Base-by-base conservation (phyloP, 2,329 filamentous ascomycete genomes). In the Diaporthe humulicola region DNA sequence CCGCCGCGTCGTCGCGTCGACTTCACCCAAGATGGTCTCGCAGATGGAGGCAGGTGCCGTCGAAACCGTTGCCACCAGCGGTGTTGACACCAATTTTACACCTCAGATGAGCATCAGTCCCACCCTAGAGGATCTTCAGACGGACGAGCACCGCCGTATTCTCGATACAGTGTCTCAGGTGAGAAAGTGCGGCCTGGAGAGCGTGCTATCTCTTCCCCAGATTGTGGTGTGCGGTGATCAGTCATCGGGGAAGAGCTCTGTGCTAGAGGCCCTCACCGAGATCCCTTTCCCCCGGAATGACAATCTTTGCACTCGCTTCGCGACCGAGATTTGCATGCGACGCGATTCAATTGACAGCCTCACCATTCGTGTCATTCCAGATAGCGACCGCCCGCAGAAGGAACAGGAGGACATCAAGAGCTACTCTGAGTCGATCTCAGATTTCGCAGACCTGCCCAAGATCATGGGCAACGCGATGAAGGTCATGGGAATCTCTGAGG, bases 231-330 rank as follows among this genome's bases (percentile, higher is more conserved):
- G 72, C 42, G 74, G 74, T 1, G 74, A 75, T 14, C 73, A 75
- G 70, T 75, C 73, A 0, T 14, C 70, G 2, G 73, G 73, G 0
- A 75, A 75, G 71, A 73, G 74, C 19, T 75, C 74, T 2, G 64
- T 73, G 6, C 48, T 75, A 0, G 56, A 74, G 14, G 73, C 73
- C 15, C 50, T 74, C 2, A 74, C 73, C 2, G 73, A 74, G 50
- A 74, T 74, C 17, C 73, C 73, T 4, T 74, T 74, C 33, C 73
- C 73, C 2, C 12, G 73, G 12, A 33, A 50, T 1, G 73, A 74
- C 33, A 74, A 74, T 12, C 40, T 74, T 22, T 74, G 73, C 19
- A 74, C 73, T 9, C 73, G 73, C 3, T 74, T 74, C 17, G 73
- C 73, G 6, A 74, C 73, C 2, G 73, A 74, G 30, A 72, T 74